Percentiles rank a stretch among this genome's conserved stretches.
These are phyloP conservation scores for Mycena floridula DNA, from an alignment of 768 basidiomycete species.

Conservation along the genomic window DNA sequence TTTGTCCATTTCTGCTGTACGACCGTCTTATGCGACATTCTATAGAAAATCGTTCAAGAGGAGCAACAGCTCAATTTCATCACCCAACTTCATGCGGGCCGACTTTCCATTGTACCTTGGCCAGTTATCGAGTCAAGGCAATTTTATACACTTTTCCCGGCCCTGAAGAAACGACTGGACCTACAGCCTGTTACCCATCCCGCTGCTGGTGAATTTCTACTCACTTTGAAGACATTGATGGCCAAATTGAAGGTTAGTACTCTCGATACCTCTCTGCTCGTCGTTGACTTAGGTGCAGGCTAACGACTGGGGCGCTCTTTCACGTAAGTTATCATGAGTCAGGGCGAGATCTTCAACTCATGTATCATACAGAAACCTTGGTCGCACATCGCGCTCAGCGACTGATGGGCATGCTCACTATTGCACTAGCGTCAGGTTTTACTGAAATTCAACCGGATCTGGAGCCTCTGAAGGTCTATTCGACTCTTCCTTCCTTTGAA, in stretches of 20 bases:
- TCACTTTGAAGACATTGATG: constrained; percentile 57
- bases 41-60: constrained; percentile 50
- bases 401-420: constrained; percentile 33
- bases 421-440: constrained; percentile 42
- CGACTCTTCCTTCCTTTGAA: background rate
- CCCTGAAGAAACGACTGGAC: constrained; percentile 41
- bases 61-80: constrained; percentile 62
- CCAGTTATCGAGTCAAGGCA: constrained; percentile 58
- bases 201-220: constrained; percentile 48
- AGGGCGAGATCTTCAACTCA: background rate
- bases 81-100: constrained; percentile 49
- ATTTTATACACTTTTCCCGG: constrained; percentile 51
- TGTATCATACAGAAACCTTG: constrained; percentile 33
- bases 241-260: constrained; percentile 55
- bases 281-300: constrained; percentile 27
- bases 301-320: constrained; percentile 61
- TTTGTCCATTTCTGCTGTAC: background rate
- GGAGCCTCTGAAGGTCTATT: constrained; percentile 44
- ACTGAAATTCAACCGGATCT: constrained; percentile 36
- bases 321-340: constrained; percentile 34
- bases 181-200: constrained; percentile 41
- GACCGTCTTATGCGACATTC: background rate
- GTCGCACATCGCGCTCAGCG: constrained; percentile 41
- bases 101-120: constrained; percentile 57
- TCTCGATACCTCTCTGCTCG: too few species aligned